phyloP scores from a whole-genome alignment of 768 basidiomycete species.

The Termitomyces titanicus region DNA sequence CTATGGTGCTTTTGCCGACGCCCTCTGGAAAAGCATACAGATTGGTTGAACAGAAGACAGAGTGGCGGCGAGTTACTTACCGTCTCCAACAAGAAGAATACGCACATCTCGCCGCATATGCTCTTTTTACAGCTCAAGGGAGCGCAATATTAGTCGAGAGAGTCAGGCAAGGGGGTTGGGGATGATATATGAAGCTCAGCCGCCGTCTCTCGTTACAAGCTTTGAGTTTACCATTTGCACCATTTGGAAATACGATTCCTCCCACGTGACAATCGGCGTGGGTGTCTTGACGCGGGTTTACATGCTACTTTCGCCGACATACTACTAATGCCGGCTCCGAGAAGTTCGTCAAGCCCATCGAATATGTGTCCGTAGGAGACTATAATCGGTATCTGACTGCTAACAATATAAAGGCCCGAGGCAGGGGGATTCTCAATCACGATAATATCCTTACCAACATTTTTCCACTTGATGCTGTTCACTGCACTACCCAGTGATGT shows the following conservation, averaged over 20 bases:
- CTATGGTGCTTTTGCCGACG: conserved; percentile 96
- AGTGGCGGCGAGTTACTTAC: conserved; percentile 40
- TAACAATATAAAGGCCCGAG: neutral
- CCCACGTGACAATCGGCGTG: conserved; percentile 15
- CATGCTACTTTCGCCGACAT: too few species aligned
- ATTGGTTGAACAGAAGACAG: conserved; percentile 11
- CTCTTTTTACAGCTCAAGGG: conserved; percentile 12
- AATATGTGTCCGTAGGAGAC: neutral
- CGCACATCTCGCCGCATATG: conserved; percentile 89
- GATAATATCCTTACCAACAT: neutral
- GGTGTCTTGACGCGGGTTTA: too few species aligned
- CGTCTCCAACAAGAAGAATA: conserved; percentile 92
- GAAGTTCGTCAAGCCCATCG: neutral
- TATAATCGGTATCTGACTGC: neutral
- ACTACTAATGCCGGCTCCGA: neutral
- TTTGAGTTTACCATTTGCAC: too few species aligned
- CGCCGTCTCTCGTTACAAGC: too few species aligned
- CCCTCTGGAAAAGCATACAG: conserved; percentile 56
- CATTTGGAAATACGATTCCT: conserved; percentile 9
- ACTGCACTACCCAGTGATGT: conserved; percentile 50
- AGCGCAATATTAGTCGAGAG: conserved; percentile 3
- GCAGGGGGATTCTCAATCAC: neutral
- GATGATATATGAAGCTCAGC: neutral
- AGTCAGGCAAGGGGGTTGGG: neutral
- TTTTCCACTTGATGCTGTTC: conserved; percentile 20